phyloP scores from a whole-genome alignment of 768 basidiomycete species.

The Hortiboletus campestris region DNA sequence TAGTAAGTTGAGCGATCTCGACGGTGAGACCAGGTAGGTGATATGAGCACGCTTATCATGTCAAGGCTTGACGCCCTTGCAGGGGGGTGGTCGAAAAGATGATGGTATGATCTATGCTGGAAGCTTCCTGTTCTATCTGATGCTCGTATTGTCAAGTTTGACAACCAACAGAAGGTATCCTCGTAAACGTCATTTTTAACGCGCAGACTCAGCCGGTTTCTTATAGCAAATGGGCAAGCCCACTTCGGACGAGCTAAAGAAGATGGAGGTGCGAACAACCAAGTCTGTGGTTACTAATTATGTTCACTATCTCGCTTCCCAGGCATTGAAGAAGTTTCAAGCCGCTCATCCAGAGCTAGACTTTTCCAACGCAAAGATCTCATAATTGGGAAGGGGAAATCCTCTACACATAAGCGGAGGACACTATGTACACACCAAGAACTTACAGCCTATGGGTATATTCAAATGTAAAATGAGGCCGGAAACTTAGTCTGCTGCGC shows the following conservation, averaged over 20 bases:
- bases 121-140: slow-evolving; percentile 8
- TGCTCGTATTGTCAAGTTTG: slow-evolving; percentile 33
- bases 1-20: slow-evolving; percentile 93
- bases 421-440: neutral
- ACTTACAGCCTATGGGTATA: neutral
- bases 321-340: slow-evolving; percentile 90
- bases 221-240: slow-evolving; percentile 91
- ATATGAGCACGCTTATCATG: neutral
- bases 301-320: neutral
- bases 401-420: neutral
- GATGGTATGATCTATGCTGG: slow-evolving; percentile 70
- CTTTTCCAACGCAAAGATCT: slow-evolving; percentile 89
- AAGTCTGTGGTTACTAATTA: neutral
- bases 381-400: slow-evolving; percentile 36
- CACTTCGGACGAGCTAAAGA: slow-evolving; percentile 91
- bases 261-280: slow-evolving; percentile 65
- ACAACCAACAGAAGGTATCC: slow-evolving; percentile 43
- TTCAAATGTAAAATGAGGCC: neutral
- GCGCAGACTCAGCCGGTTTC: neutral
- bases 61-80: slow-evolving; percentile 10
- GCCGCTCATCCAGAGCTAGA: slow-evolving; percentile 90
- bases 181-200: neutral
- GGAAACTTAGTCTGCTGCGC: slow-evolving; percentile 12
- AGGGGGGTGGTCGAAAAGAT: slow-evolving; percentile 99
- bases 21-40: slow-evolving; percentile 84